Evolutionary conservation across 352 stramenopile genomes (phyloP).

Genomic region (Phytophthora quininea): DNA sequence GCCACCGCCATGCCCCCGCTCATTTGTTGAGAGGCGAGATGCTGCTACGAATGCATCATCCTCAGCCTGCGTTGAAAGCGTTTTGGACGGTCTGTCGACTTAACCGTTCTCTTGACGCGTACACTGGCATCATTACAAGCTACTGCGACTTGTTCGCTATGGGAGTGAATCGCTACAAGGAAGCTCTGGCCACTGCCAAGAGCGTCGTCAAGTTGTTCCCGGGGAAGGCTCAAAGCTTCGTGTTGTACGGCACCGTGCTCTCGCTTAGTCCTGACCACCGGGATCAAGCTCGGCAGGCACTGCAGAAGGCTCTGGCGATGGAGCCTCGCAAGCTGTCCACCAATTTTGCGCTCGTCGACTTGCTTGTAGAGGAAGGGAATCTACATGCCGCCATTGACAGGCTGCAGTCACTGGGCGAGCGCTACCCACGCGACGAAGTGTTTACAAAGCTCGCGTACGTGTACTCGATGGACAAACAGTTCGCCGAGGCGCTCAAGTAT

Average conservation of each 20-base stretch:
- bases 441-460: slow-evolving; percentile 80
- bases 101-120: slow-evolving; percentile 64
- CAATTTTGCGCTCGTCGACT: slow-evolving; percentile 72
- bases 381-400: slow-evolving; percentile 60
- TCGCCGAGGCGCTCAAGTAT: slow-evolving; percentile 63
- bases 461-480: slow-evolving; percentile 76
- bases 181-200: slow-evolving; percentile 71
- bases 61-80: slow-evolving; percentile 64
- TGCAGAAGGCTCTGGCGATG: slow-evolving; percentile 64
- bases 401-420: slow-evolving; percentile 55
- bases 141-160: slow-evolving; percentile 74
- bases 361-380: slow-evolving; percentile 67
- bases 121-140: slow-evolving; percentile 72
- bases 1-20: slow-evolving; percentile 49
- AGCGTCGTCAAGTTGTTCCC: slow-evolving; percentile 75
- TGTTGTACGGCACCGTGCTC: slow-evolving; percentile 78
- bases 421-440: slow-evolving; percentile 62
- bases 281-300: slow-evolving; percentile 61
- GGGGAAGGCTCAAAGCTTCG: slow-evolving; percentile 69
- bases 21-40: slow-evolving; percentile 68
- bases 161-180: slow-evolving; percentile 74
- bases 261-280: slow-evolving; percentile 65
- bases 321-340: slow-evolving; percentile 66
- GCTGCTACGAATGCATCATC: slow-evolving; percentile 63
- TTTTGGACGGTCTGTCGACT: slow-evolving; percentile 74